A percentile compares a stretch with the other conserved stretches of the same genome.
Evolutionary conservation across 257 asterid species (phyloP).

Genomic region (Eucommia ulmoides): DNA sequence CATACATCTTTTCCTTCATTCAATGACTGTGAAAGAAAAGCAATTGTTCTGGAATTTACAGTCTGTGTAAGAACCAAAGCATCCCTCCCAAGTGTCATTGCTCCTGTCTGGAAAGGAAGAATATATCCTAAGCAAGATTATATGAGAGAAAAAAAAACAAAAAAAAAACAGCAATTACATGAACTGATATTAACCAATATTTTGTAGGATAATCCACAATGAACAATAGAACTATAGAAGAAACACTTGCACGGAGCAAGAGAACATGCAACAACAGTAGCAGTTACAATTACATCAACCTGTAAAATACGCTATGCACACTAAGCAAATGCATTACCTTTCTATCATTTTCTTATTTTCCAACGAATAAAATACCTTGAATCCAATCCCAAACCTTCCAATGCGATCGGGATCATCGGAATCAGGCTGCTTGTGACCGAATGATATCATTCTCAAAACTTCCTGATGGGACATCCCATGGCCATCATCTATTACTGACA

Average conservation of each 20-base stretch:
- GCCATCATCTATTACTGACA: conserved; percentile 64
- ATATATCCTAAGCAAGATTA: not conserved
- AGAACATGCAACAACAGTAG: too few species aligned
- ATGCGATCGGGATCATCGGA: conserved; percentile 41
- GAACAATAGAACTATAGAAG: too few species aligned
- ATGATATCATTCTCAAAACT: conserved; percentile 51
- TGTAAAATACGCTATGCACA: too few species aligned
- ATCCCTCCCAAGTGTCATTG: conserved; percentile 80
- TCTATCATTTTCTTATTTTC: too few species aligned
- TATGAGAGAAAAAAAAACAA: too few species aligned
- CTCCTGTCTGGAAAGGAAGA: conserved; percentile 43
- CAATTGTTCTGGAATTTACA: conserved; percentile 56
- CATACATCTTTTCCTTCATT: conserved; percentile 71
- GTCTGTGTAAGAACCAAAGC: conserved; percentile 79
- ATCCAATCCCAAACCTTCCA: conserved; percentile 78
- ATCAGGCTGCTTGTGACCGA: conserved; percentile 57
- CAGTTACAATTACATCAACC: too few species aligned
- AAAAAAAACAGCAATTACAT: too few species aligned
- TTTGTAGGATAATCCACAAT: too few species aligned
- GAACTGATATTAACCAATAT: too few species aligned
- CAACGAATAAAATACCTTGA: conserved; percentile 61
- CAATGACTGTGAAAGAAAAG: conserved; percentile 66
- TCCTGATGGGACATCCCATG: conserved; percentile 62
- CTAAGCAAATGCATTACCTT: too few species aligned
- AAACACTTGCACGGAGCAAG: too few species aligned